These are phyloP conservation scores for Lachnellula hyalina DNA, from an alignment of 2,329 filamentous ascomycete species.

Conservation along the genomic window DNA sequence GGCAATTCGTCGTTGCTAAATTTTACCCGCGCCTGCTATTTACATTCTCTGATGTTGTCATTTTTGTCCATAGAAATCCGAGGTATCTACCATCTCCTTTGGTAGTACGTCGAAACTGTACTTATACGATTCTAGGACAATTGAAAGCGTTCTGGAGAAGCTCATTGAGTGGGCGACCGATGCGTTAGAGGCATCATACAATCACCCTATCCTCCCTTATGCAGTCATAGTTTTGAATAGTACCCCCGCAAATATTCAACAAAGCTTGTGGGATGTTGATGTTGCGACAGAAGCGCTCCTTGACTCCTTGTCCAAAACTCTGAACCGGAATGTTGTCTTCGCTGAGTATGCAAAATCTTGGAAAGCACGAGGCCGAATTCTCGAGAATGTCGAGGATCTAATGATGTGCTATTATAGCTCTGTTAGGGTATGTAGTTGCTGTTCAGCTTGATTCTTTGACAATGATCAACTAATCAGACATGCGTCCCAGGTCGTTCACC, in stretches of 20 bases:
- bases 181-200: slow-evolving; percentile 1
- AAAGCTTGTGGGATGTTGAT: slow-evolving; percentile 1
- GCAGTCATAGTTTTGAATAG: slow-evolving; percentile 11
- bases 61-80: background rate
- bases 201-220: slow-evolving; percentile 8
- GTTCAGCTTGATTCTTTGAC: background rate
- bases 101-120: background rate
- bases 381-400: slow-evolving; percentile 1
- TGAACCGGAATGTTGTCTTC: background rate
- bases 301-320: background rate
- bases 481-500: background rate
- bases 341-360: slow-evolving; percentile 1
- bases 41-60: background rate
- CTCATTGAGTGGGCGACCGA: slow-evolving; percentile 9
- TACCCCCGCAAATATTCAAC: background rate
- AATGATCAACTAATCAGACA: background rate
- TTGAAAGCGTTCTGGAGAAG: slow-evolving; percentile 8
- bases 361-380: background rate
- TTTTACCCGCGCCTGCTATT: background rate
- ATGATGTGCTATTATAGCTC: slow-evolving; percentile 4
- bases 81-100: background rate
- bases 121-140: background rate
- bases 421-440: background rate
- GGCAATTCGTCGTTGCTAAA: background rate
- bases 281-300: slow-evolving; percentile 1